These are phyloP conservation scores for Cylindrotheca fusiformis DNA, from an alignment of 108 stramenopile genomes.

Conservation along the genomic window DNA sequence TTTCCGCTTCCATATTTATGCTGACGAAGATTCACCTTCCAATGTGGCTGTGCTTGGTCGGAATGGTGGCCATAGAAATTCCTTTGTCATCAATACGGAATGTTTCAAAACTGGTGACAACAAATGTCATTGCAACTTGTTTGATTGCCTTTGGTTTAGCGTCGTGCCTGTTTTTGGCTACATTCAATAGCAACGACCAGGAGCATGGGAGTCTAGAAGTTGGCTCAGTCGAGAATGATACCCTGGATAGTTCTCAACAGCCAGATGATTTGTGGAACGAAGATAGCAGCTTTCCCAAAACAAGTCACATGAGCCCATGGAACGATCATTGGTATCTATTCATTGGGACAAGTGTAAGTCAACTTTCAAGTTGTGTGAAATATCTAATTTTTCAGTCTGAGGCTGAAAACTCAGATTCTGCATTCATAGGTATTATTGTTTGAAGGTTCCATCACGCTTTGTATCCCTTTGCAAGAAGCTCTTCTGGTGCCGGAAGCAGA, in stretches of 20 bases:
- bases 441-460: conserved; percentile 59
- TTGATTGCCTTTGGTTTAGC: conserved; percentile 46
- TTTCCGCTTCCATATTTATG: conserved; percentile 5
- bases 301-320: conserved; percentile 7
- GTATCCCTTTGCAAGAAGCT: conserved; percentile 55
- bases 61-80: conserved; percentile 38
- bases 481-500: conserved; percentile 27
- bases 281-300: conserved; percentile 9
- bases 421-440: conserved; percentile 28
- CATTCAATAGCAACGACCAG: conserved; percentile 6
- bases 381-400: not conserved
- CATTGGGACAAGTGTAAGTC: conserved; percentile 46
- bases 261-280: not conserved
- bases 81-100: conserved; percentile 48
- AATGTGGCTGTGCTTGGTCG: conserved; percentile 17
- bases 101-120: conserved; percentile 40
- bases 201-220: too few species aligned
- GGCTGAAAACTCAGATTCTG: too few species aligned
- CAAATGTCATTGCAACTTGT: conserved; percentile 46
- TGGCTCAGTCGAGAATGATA: too few species aligned
- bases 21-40: conserved; percentile 16
- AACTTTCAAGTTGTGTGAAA: not conserved
- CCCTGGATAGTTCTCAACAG: too few species aligned
- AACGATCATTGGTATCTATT: conserved; percentile 45
- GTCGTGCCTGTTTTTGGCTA: conserved; percentile 38